Conservation (phyloP, 2,329 filamentous ascomycete genomes). For the Sporothrix humicola region DNA sequence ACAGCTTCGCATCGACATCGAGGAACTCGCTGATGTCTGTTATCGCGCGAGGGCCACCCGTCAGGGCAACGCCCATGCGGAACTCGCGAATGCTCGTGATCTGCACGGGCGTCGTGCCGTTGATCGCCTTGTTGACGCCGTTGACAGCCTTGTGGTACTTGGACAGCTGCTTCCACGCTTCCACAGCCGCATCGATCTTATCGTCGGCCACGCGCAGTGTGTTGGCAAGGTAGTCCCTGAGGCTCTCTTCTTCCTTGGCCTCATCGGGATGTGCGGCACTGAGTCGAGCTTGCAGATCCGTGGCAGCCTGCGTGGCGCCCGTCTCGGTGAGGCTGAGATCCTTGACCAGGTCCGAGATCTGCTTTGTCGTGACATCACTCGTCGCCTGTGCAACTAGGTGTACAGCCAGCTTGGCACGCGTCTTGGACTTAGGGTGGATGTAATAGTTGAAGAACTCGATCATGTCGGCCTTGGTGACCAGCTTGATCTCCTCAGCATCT, state of each 20-base stretch:
- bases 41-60: constrained; percentile 72
- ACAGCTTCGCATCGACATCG: constrained; percentile 83
- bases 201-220: constrained; percentile 55
- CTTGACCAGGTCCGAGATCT: constrained; percentile 51
- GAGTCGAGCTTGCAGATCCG: constrained; percentile 46
- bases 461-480: constrained; percentile 79
- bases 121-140: constrained; percentile 46
- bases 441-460: constrained; percentile 76
- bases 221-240: constrained; percentile 58
- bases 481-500: constrained; percentile 76
- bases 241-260: constrained; percentile 55
- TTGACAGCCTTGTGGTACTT: constrained; percentile 44
- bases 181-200: constrained; percentile 53
- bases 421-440: constrained; percentile 74
- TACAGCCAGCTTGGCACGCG: constrained; percentile 81
- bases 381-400: constrained; percentile 78
- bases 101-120: constrained; percentile 61
- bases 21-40: constrained; percentile 83
- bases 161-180: constrained; percentile 46
- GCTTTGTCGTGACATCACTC: constrained; percentile 51
- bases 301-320: constrained; percentile 43
- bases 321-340: constrained; percentile 45
- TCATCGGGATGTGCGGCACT: constrained; percentile 51
- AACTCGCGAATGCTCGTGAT: constrained; percentile 81
- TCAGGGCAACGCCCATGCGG: constrained; percentile 77